Evolutionary conservation across 148 eudicot genomes (phyloP).

Genomic region (Oxyria digyna): DNA sequence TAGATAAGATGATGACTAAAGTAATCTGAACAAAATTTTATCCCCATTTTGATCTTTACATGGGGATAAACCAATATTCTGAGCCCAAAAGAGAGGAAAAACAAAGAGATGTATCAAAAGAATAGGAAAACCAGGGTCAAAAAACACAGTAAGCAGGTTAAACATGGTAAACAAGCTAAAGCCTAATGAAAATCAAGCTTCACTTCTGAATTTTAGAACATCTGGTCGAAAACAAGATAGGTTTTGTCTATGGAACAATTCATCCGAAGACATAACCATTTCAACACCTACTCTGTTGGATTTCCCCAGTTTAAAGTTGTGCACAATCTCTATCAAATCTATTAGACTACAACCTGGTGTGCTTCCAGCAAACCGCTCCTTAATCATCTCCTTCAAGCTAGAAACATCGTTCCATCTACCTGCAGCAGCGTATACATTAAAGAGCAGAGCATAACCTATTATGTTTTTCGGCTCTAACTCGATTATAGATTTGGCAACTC

Average conservation of each 20-base stretch:
- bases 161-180: background rate
- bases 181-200: background rate
- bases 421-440: conserved; percentile 48
- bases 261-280: conserved; percentile 17
- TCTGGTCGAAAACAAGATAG: too few species aligned
- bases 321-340: conserved; percentile 51
- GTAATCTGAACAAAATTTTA: too few species aligned
- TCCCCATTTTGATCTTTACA: background rate
- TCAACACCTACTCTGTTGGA: conserved; percentile 11
- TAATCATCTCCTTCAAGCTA: conserved; percentile 37
- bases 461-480: conserved; percentile 45
- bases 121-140: background rate
- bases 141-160: background rate
- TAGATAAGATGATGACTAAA: too few species aligned
- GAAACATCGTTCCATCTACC: conserved; percentile 66
- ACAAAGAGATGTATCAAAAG: background rate
- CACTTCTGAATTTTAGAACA: background rate
- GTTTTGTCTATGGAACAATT: background rate
- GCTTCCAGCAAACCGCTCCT: conserved; percentile 12
- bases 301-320: conserved; percentile 24
- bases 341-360: conserved; percentile 30
- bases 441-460: conserved; percentile 41
- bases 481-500: conserved; percentile 42
- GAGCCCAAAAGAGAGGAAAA: background rate
- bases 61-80: background rate